Percentiles rank a stretch among this genome's conserved stretches.
These are phyloP conservation scores for Eucalyptus brandiana DNA, from an alignment of 345 rosid species.

Conservation along the genomic window DNA sequence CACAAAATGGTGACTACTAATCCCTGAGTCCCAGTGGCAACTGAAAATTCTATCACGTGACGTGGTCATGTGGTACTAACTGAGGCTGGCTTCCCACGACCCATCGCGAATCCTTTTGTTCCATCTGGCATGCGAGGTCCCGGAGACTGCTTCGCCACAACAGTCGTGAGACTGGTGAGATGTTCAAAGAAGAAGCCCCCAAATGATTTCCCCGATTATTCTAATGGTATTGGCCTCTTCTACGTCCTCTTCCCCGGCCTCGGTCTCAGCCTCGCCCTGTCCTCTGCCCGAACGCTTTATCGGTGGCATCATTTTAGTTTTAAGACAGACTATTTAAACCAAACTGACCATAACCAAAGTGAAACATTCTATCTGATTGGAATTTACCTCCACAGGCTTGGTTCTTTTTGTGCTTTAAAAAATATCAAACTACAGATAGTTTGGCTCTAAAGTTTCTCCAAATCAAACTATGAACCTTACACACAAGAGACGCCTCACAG, in stretches of 20 bases:
- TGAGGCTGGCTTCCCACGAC: conserved; percentile 71
- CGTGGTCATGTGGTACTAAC: conserved; percentile 1
- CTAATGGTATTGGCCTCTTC: conserved; percentile 57
- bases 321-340: background rate
- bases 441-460: background rate
- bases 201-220: conserved; percentile 45
- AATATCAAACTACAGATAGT: background rate
- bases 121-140: conserved; percentile 99
- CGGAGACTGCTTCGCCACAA: conserved; percentile 59
- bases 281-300: conserved; percentile 57
- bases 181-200: conserved; percentile 33
- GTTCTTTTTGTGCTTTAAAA: background rate
- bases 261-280: conserved; percentile 42
- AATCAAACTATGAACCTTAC: background rate
- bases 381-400: background rate
- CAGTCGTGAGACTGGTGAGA: conserved; percentile 27
- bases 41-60: background rate
- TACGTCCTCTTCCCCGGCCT: conserved; percentile 76
- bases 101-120: conserved; percentile 91
- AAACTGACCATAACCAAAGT: background rate
- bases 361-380: background rate
- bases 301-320: conserved; percentile 2
- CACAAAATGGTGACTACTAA: background rate
- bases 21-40: background rate
- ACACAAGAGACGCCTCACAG: background rate